phyloP scores from a whole-genome alignment of 306 rosid species.

The Cucurbita pepo region DNA sequence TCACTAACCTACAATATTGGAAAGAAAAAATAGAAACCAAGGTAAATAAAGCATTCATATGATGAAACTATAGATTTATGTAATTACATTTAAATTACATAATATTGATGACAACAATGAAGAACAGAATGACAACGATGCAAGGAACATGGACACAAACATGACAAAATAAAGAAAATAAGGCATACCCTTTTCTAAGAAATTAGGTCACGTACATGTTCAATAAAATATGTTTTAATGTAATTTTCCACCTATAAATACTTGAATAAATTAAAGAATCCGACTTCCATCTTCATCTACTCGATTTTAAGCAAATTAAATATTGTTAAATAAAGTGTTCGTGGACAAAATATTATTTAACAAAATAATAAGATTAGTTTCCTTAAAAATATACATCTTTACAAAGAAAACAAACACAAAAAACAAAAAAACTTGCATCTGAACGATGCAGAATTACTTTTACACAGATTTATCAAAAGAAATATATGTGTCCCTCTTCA shows the following conservation, averaged over 20 bases:
- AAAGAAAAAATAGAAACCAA: not conserved
- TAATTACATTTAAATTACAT: not conserved
- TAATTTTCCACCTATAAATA: not conserved
- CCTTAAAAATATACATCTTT: not conserved
- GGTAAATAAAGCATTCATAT: not conserved
- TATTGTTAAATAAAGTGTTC: not conserved
- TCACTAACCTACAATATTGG: constrained; percentile 78
- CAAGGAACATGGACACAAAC: not conserved
- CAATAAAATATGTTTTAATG: not conserved
- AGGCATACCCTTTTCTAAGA: not conserved
- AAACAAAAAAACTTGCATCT: not conserved
- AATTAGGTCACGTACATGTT: not conserved
- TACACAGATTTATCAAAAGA: not conserved
- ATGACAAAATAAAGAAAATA: not conserved
- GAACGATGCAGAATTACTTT: not conserved
- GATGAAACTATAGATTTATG: not conserved
- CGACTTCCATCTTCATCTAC: not conserved
- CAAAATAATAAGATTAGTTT: not conserved
- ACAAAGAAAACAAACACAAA: not conserved
- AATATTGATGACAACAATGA: not conserved
- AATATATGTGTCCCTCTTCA: not conserved
- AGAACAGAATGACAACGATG: not conserved
- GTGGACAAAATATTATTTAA: not conserved
- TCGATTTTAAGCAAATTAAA: not conserved
- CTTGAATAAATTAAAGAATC: not conserved